Base-by-base conservation (phyloP, 2,329 filamentous ascomycete genomes). In the Trichoderma semiorbis region DNA sequence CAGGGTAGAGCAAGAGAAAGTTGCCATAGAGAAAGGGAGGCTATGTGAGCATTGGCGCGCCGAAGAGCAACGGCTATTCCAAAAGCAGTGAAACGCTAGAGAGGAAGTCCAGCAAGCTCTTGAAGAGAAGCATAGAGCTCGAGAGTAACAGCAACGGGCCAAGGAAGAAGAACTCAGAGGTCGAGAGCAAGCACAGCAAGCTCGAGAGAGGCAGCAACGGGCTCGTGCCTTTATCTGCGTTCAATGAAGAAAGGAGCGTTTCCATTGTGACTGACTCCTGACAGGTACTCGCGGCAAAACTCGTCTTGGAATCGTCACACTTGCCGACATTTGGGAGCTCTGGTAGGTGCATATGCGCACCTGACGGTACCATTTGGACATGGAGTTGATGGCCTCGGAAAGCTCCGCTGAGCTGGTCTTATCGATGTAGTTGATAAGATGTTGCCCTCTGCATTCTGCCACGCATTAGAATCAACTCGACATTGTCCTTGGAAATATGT, bases 391-490 rank as follows among this genome's bases (percentile, higher is more conserved):
- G 61, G 72, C 72, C 50, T 75, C 73, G 7, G 73, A 73, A 12
- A 74, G 30, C 62, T 74, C 74, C 2, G 72, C 74, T 12, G 65
- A 69, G 2, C 67, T 73, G 0, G 65, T 66, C 57, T 73, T 74
- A 62, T 75, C 16, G 5, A 69, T 47, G 16, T 18, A 50, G 16
- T 16, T n/a, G n/a, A n/a, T n/a, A 97, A 97, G 0, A 93, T 83
- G 1, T 80, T 78, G 0, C 93, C 92, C 1, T 83, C 77, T 0
- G 90, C 89, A 57, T 89, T 90, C 73, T 92, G 87, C 93, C 93
- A 97, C 57, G 89, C 86, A 18, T 89, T 90, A 95, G 79, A 1
- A 92, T 74, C 0, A 77, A 77, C 72, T 92, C 87, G 14, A 93
- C 80, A 5, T 86, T 78, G 0, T 82, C 74, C 1, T 76, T 24